Evolutionary conservation across 257 asterid genomes (phyloP).

Genomic region (Solanum clarkiae): DNA sequence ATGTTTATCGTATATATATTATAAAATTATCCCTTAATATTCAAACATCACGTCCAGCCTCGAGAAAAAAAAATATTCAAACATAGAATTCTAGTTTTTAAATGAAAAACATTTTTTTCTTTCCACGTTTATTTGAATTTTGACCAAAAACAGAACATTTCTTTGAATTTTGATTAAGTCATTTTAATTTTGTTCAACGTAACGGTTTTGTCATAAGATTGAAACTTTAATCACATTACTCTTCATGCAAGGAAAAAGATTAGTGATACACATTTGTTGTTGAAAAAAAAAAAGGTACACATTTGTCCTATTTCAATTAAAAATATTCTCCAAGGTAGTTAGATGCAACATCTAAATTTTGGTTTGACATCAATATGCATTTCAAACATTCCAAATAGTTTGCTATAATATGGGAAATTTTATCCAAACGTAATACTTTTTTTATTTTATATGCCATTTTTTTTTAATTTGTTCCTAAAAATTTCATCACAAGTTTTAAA

Average conservation of each 20-base stretch:
- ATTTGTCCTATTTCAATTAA: background rate
- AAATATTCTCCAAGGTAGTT: background rate
- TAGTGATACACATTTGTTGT: background rate
- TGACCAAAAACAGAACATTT: background rate
- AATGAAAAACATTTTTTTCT: background rate
- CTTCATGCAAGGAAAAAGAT: background rate
- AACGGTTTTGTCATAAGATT: background rate
- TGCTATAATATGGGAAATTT: background rate
- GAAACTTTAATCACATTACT: too few relatives aligned
- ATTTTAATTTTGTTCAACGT: background rate
- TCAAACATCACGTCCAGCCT: too few relatives aligned
- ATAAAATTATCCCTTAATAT: too few relatives aligned
- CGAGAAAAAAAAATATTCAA: too few relatives aligned
- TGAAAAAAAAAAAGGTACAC: background rate
- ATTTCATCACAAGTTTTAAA: too few relatives aligned
- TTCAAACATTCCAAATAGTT: background rate
- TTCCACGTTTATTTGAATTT: background rate
- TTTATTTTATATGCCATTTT: rapidly evolving
- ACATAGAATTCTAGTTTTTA: background rate
- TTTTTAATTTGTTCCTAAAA: too few relatives aligned
- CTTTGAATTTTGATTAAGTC: background rate
- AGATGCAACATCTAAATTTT: background rate
- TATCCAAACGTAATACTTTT: background rate
- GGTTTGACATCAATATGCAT: background rate
- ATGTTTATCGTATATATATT: too few relatives aligned